phyloP scores from a whole-genome alignment of 495 filamentous ascomycete genomes.

The Podospora sp. region DNA sequence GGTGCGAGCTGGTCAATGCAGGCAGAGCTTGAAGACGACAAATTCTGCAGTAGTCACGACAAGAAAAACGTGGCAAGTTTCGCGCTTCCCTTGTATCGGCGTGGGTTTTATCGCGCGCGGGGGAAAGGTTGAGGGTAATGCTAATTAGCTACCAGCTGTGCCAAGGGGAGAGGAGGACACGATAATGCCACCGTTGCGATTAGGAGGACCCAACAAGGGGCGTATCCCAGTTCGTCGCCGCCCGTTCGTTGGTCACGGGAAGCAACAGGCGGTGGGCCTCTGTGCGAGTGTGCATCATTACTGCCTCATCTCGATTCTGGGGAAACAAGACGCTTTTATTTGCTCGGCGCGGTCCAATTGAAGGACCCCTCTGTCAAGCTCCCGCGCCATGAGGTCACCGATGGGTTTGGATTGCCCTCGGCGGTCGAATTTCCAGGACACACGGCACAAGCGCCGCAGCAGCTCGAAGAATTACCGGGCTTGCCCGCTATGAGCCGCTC shows the following conservation, averaged over 20 bases:
- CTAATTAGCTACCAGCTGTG: background rate
- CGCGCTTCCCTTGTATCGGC: background rate
- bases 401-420: background rate
- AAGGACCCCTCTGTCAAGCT: background rate
- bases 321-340: background rate
- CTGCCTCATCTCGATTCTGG: constrained; percentile 11
- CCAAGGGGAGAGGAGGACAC: constrained; percentile 2
- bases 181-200: constrained; percentile 11
- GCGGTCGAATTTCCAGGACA: background rate
- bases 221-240: background rate
- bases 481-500: background rate
- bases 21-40: background rate
- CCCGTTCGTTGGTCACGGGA: background rate
- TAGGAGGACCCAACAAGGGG: background rate
- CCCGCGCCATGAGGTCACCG: constrained; percentile 1
- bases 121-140: background rate
- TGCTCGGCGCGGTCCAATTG: background rate
- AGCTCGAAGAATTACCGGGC: background rate
- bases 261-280: background rate
- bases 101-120: background rate
- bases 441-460: background rate
- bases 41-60: background rate
- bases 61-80: background rate
- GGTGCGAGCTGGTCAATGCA: background rate
- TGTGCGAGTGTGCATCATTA: background rate